These are phyloP conservation scores for Camellia oleifera DNA, from an alignment of 179 eudicot genomes.

Conservation along the genomic window DNA sequence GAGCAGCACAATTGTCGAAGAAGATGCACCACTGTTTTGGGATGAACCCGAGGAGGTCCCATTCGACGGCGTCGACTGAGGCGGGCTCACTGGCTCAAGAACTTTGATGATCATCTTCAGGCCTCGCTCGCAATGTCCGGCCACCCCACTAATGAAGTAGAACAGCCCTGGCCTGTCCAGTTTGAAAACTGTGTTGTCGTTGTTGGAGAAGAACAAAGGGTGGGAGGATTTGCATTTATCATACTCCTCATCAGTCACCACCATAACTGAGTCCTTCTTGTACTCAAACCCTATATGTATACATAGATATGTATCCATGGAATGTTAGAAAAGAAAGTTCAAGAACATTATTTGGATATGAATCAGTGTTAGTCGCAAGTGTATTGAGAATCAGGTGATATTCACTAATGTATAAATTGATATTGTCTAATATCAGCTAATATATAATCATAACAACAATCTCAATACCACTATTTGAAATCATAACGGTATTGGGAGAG, in stretches of 20 bases:
- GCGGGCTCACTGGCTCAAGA: conserved; percentile 32
- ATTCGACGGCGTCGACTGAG: conserved; percentile 5
- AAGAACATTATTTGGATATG: no score
- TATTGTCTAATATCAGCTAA: no score
- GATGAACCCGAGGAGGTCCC: neutral
- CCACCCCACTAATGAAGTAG: conserved; percentile 58
- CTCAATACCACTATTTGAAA: no score
- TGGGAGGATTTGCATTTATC: conserved; percentile 35
- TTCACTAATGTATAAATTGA: no score
- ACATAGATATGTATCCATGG: no score
- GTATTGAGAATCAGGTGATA: no score
- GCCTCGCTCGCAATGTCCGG: conserved; percentile 53
- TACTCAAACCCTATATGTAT: conserved; percentile 38
- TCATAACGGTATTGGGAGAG: no score
- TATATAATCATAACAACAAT: no score
- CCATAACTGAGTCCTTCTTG: conserved; percentile 60
- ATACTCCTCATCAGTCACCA: conserved; percentile 41
- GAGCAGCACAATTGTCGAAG: neutral
- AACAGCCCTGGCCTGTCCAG: conserved; percentile 47
- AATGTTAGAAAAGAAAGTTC: neutral
- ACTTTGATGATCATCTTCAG: conserved; percentile 62
- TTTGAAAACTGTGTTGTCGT: conserved; percentile 32
- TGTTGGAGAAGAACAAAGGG: conserved; percentile 52
- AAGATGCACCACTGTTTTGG: neutral
- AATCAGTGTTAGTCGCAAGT: no score